Percentiles rank a stretch among this genome's conserved stretches.
Conservation (phyloP, 768 basidiomycete species). For the Psilocybe subaeruginosa region DNA sequence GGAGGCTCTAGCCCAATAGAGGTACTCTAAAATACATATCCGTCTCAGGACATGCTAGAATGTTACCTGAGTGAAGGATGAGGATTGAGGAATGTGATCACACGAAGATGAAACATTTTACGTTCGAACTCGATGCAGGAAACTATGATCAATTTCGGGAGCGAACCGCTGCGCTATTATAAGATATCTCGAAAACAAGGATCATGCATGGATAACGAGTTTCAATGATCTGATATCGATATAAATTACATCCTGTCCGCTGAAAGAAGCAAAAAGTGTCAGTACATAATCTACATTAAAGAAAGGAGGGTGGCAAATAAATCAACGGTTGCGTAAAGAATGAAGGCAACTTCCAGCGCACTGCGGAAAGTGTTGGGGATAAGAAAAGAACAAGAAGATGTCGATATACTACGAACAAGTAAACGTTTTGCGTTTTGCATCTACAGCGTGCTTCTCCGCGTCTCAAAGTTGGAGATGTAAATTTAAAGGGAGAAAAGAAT, state of each 20-base stretch:
- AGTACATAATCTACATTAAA: slow-evolving; percentile 23
- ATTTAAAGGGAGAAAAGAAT: slow-evolving; percentile 8
- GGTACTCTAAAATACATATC: too few relatives aligned
- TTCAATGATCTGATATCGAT: slow-evolving; percentile 7
- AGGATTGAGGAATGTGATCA: too few relatives aligned
- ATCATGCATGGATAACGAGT: neutral
- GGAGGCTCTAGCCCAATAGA: too few relatives aligned
- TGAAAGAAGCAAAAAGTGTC: slow-evolving; percentile 12
- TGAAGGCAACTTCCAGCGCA: slow-evolving; percentile 13
- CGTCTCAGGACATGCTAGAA: too few relatives aligned
- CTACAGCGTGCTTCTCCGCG: neutral
- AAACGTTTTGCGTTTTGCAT: neutral
- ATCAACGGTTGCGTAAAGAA: slow-evolving; percentile 1
- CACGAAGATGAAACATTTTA: too few relatives aligned
- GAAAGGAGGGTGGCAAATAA: slow-evolving; percentile 12
- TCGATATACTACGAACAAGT: neutral
- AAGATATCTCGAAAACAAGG: neutral
- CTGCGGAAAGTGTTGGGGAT: slow-evolving; percentile 11
- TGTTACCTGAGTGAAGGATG: too few relatives aligned
- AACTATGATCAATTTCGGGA: neutral
- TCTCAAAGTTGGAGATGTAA: slow-evolving; percentile 12
- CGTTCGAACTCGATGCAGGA: neutral
- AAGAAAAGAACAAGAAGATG: slow-evolving; percentile 1
- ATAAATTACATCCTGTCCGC: slow-evolving; percentile 21
- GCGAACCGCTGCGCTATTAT: neutral